Conservation (phyloP, 2,329 filamentous ascomycete genomes). For the Dothiorella sarmentorum region DNA sequence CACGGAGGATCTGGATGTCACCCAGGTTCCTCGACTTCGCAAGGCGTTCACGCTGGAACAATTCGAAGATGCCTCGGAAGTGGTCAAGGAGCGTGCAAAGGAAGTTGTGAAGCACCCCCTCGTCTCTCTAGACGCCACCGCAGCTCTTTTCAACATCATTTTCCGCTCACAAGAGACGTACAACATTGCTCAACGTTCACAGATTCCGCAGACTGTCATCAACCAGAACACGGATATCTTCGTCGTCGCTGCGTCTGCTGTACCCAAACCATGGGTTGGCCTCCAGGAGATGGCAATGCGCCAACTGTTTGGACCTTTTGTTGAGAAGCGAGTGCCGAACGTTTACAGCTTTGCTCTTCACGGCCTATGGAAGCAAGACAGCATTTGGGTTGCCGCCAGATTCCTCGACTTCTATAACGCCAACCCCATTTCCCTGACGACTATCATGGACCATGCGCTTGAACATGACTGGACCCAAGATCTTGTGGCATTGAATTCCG, state of each 20-base stretch:
- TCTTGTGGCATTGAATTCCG: constrained; percentile 72
- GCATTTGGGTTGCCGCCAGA: constrained; percentile 76
- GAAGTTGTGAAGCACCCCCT: constrained; percentile 78
- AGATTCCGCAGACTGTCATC: constrained; percentile 59
- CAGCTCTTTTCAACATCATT: constrained; percentile 61
- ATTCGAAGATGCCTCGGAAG: constrained; percentile 59
- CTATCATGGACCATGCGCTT: constrained; percentile 75
- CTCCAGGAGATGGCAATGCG: constrained; percentile 73
- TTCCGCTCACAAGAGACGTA: constrained; percentile 58
- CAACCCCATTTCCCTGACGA: constrained; percentile 63
- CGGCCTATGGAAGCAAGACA: constrained; percentile 87
- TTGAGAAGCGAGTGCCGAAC: constrained; percentile 72
- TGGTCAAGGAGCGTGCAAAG: constrained; percentile 58
- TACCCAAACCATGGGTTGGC: constrained; percentile 71
- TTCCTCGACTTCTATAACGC: constrained; percentile 73
- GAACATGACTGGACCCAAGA: constrained; percentile 82
- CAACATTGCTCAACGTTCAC: constrained; percentile 52
- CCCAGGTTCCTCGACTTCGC: constrained; percentile 76
- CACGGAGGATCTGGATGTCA: constrained; percentile 74
- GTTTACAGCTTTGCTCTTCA: constrained; percentile 81
- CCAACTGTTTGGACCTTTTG: constrained; percentile 77
- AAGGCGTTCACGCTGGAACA: constrained; percentile 68
- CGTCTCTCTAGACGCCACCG: constrained; percentile 81
- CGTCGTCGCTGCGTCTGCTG: constrained; percentile 71
- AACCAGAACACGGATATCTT: constrained; percentile 75